Evolutionary conservation across 2,329 filamentous ascomycete genomes (phyloP).

Genomic region (Fusarium mangiferae): DNA sequence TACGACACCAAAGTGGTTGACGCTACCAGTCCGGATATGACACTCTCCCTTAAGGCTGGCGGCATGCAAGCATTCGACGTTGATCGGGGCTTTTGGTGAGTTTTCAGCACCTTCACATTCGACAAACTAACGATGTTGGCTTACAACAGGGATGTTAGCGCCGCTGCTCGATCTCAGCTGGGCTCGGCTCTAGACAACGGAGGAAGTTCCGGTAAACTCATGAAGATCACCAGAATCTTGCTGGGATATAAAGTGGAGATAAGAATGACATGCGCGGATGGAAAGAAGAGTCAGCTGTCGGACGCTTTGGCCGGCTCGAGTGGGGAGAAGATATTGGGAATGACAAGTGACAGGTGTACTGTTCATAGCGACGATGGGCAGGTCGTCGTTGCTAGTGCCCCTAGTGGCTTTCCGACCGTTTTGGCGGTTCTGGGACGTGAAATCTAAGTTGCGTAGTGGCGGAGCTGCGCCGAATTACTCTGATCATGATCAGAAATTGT

Average conservation of each 20-base stretch:
- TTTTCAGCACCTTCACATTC: neutral
- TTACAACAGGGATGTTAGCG: neutral
- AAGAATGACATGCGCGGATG: neutral
- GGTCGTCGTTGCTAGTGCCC: neutral
- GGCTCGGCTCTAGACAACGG: neutral
- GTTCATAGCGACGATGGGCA: neutral
- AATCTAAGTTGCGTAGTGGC: neutral
- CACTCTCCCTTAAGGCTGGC: neutral
- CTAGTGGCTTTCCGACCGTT: neutral
- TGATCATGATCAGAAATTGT: neutral
- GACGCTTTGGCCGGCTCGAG: neutral
- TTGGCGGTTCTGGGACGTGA: neutral
- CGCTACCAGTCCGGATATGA: accelerated
- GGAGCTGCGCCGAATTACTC: accelerated
- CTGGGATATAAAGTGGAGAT: neutral
- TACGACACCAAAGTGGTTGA: neutral
- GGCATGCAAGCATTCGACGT: neutral
- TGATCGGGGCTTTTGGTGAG: neutral
- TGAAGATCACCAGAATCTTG: neutral
- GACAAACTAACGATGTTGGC: accelerated
- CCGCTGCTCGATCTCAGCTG: neutral
- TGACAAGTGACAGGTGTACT: neutral
- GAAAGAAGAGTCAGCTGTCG: neutral
- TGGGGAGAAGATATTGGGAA: neutral
- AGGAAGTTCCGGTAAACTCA: neutral